Conservation (phyloP, 2,329 filamentous ascomycete species). For the Botrytis tulipae region DNA sequence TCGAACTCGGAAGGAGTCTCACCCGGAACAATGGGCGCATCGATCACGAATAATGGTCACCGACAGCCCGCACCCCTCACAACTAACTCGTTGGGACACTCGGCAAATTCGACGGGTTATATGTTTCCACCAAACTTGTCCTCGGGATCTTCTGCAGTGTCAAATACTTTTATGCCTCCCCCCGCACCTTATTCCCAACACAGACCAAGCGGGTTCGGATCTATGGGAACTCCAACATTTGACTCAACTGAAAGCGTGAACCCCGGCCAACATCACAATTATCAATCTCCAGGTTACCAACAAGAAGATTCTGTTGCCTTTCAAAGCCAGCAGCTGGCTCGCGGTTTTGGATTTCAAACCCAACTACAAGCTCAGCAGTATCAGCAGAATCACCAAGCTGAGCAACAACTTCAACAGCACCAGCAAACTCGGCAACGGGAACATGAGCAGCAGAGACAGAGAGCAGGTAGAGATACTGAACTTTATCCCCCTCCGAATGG, state of each 20-base stretch:
- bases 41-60: not conserved
- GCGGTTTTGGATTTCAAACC: not conserved
- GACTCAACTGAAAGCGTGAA: not conserved
- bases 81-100: not conserved
- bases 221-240: not conserved
- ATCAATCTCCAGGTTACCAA: too few relatives aligned
- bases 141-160: not conserved
- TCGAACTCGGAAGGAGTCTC: slow-evolving; percentile 10
- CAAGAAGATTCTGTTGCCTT: not conserved
- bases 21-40: slow-evolving; percentile 13
- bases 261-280: not conserved
- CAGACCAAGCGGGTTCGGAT: not conserved
- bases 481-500: not conserved
- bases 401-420: not conserved
- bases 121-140: not conserved
- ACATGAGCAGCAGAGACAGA: not conserved
- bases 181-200: not conserved
- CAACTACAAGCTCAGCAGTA: not conserved
- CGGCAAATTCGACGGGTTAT: not conserved
- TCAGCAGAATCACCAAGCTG: not conserved
- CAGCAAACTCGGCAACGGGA: not conserved
- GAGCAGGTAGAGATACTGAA: not conserved
- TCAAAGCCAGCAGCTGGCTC: not conserved
- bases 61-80: not conserved
- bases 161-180: not conserved